Percentiles rank a stretch among this genome's conserved stretches.
These are phyloP conservation scores for Phytophthora pinifolia DNA, from an alignment of 352 stramenopile species.

Conservation along the genomic window DNA sequence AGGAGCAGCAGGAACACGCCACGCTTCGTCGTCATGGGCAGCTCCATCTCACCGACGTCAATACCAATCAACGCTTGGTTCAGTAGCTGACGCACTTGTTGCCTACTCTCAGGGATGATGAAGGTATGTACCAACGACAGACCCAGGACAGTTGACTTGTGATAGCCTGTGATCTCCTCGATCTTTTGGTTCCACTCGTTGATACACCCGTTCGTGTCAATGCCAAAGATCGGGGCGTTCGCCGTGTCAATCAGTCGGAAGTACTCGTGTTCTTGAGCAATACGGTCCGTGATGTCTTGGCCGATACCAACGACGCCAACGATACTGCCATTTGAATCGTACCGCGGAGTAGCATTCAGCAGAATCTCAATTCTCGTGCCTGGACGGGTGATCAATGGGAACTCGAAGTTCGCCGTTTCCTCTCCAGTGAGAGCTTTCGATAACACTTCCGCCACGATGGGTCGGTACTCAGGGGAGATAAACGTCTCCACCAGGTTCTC, in stretches of 20 bases:
- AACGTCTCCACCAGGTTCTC: conserved; percentile 88
- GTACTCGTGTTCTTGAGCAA: conserved; percentile 60
- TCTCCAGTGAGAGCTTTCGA: conserved; percentile 71
- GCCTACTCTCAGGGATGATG: conserved; percentile 70
- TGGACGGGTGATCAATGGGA: conserved; percentile 57
- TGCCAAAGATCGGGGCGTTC: conserved; percentile 63
- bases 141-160: conserved; percentile 68
- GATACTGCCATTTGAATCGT: conserved; percentile 9
- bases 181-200: conserved; percentile 70
- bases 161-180: conserved; percentile 80
- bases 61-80: conserved; percentile 85
- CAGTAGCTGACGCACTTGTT: conserved; percentile 66
- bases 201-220: conserved; percentile 57
- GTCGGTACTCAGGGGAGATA: conserved; percentile 75
- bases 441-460: conserved; percentile 74
- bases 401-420: conserved; percentile 66
- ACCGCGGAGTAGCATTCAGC: conserved; percentile 30
- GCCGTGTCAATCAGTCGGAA: conserved; percentile 54
- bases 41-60: conserved; percentile 88
- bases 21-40: conserved; percentile 81
- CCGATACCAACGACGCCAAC: conserved; percentile 31
- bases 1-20: conserved; percentile 66
- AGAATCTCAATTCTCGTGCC: conserved; percentile 59
- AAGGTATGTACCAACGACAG: conserved; percentile 80
- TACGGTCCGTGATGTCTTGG: conserved; percentile 56